These are phyloP conservation scores for Eugenia klotzschiana DNA, from an alignment of 441 rosid genomes.

Conservation along the genomic window DNA sequence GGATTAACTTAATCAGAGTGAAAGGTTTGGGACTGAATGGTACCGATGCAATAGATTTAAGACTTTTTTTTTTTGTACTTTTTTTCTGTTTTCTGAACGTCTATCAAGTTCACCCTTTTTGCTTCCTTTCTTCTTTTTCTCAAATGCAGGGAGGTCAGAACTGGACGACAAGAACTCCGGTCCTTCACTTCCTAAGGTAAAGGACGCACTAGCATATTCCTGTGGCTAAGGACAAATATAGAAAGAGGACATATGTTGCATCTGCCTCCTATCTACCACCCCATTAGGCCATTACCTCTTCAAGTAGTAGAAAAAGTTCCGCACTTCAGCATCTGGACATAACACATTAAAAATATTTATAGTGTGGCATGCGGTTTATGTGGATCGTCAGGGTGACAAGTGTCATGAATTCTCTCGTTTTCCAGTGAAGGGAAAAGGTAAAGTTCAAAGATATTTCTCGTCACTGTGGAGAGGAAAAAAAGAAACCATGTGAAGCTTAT, in stretches of 20 bases:
- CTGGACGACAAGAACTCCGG: neutral
- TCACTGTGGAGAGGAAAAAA: too few species aligned
- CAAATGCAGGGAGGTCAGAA: neutral
- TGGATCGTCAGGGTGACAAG: neutral
- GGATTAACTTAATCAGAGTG: too few species aligned
- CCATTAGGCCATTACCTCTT: neutral
- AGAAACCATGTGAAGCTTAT: neutral
- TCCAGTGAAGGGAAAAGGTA: neutral
- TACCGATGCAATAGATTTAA: too few species aligned
- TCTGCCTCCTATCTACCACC: neutral
- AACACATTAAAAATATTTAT: neutral
- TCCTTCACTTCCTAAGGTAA: neutral
- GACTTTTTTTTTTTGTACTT: too few species aligned
- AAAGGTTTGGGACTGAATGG: too few species aligned
- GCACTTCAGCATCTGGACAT: neutral
- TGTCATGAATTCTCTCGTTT: neutral
- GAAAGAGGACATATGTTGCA: neutral
- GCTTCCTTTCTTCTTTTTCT: neutral
- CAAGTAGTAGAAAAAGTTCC: neutral
- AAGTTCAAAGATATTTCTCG: neutral
- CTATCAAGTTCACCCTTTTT: neutral
- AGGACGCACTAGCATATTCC: neutral
- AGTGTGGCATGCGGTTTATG: rapidly evolving
- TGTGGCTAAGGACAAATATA: neutral
- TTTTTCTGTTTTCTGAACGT: neutral